phyloP scores from a whole-genome alignment of 2,329 filamentous ascomycete species.

The Colletotrichum caudatum region DNA sequence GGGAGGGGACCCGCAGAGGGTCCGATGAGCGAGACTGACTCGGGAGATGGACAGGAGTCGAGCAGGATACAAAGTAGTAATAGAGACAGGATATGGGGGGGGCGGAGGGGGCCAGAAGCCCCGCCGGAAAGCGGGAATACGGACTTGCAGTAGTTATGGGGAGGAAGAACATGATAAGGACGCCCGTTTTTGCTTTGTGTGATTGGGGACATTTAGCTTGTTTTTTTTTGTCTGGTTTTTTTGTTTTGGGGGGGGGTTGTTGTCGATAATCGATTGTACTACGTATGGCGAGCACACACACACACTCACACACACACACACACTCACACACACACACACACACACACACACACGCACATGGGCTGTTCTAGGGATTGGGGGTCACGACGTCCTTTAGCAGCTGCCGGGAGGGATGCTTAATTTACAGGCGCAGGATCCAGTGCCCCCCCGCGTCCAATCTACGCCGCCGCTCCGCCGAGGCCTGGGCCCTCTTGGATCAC shows the following conservation, averaged over 20 bases:
- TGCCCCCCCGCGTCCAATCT: background rate
- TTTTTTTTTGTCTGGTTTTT: background rate
- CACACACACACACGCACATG: background rate
- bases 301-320: background rate
- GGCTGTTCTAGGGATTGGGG: background rate
- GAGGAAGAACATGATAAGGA: constrained; percentile 13
- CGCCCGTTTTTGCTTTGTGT: background rate
- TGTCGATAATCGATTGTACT: constrained; percentile 7
- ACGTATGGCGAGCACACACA: constrained; percentile 4
- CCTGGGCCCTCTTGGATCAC: background rate
- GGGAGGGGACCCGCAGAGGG: background rate
- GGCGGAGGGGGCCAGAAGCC: background rate
- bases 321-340: background rate
- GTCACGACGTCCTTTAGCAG: background rate
- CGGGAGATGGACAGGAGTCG: constrained; percentile 34
- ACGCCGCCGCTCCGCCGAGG: background rate
- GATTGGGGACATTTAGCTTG: background rate
- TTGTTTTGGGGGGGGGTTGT: background rate
- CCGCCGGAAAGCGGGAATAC: background rate
- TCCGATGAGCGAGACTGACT: constrained; percentile 23
- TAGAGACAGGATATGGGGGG: background rate
- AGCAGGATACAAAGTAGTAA: background rate
- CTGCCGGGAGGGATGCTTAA: background rate
- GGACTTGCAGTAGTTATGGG: background rate
- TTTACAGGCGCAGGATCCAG: background rate